These are phyloP conservation scores for Ceriops zippeliana DNA, from an alignment of 345 rosid species.

Conservation along the genomic window DNA sequence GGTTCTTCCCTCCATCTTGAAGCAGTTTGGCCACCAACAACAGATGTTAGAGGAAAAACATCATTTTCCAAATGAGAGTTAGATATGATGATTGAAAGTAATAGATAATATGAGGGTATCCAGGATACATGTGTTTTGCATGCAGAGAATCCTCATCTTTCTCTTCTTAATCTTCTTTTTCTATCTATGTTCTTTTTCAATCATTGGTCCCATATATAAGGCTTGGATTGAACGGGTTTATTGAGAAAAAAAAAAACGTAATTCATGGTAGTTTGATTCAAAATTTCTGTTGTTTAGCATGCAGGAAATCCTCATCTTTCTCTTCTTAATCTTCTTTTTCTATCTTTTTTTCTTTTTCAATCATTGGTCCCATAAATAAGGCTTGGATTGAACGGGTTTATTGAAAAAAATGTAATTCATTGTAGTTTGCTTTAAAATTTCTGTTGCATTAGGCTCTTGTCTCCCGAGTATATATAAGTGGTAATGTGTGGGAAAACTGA, in stretches of 20 bases:
- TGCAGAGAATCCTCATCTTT: slow-evolving; percentile 13
- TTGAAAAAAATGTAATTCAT: slow-evolving; percentile 1
- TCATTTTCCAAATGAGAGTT: slow-evolving; percentile 28
- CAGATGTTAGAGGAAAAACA: slow-evolving; percentile 27
- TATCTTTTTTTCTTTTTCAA: no score
- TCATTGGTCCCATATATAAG: no score
- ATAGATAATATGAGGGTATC: not conserved
- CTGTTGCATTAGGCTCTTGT: no score
- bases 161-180: no score
- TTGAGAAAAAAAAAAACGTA: not conserved
- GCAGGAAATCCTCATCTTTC: slow-evolving; percentile 12
- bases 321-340: no score
- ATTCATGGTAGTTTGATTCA: not conserved
- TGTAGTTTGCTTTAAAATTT: not conserved
- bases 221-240: slow-evolving; percentile 2
- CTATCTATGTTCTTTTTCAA: no score
- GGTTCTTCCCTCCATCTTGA: slow-evolving; percentile 94
- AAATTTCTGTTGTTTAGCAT: not conserved
- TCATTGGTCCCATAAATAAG: no score
- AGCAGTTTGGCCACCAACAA: not conserved
- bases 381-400: slow-evolving; percentile 1
- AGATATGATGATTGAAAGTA: not conserved
- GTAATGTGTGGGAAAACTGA: no score
- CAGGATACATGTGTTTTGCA: slow-evolving; percentile 6
- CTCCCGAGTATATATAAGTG: no score